Conservation (phyloP, 2,329 filamentous ascomycete species). For the Fusarium veterinarium region DNA sequence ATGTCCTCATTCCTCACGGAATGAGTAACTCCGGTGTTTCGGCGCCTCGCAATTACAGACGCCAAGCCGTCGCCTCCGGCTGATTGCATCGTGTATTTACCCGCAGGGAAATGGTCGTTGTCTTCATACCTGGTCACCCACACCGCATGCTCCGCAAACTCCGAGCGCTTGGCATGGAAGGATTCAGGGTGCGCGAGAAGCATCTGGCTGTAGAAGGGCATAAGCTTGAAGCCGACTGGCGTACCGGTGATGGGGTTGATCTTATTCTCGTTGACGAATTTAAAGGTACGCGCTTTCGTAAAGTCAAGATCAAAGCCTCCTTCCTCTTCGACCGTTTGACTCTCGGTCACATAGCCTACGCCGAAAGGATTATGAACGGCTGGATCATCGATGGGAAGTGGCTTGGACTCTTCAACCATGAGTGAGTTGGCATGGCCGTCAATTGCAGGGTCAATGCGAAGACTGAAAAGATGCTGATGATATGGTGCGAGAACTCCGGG, state of each 20-base stretch:
- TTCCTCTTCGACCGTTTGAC: constrained; percentile 56
- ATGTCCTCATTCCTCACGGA: constrained; percentile 62
- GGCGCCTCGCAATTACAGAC: constrained; percentile 44
- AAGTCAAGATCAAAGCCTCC: constrained; percentile 62
- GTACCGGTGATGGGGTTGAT: constrained; percentile 57
- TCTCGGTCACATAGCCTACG: constrained; percentile 57
- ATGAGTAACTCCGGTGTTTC: constrained; percentile 46
- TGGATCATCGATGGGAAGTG: constrained; percentile 57
- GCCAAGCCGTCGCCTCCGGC: constrained; percentile 52
- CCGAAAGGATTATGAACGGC: constrained; percentile 64
- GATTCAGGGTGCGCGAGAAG: constrained; percentile 55
- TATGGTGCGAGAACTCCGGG: constrained; percentile 72
- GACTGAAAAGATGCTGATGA: constrained; percentile 75
- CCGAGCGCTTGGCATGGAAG: constrained; percentile 54
- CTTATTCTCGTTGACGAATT: constrained; percentile 59
- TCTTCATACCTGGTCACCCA: constrained; percentile 60
- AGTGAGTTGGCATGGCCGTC: constrained; percentile 69
- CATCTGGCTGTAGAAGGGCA: constrained; percentile 59
- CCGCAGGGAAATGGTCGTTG: constrained; percentile 57
- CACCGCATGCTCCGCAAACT: constrained; percentile 57
- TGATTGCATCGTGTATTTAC: constrained; percentile 61
- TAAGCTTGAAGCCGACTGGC: constrained; percentile 59
- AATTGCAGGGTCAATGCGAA: constrained; percentile 73
- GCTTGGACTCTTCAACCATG: constrained; percentile 51
- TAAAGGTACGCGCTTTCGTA: constrained; percentile 60